A percentile compares a stretch with the other conserved stretches of the same genome.
Conservation (phyloP, 2,329 filamentous ascomycete species). For the Zymoseptoria pseudotritici region DNA sequence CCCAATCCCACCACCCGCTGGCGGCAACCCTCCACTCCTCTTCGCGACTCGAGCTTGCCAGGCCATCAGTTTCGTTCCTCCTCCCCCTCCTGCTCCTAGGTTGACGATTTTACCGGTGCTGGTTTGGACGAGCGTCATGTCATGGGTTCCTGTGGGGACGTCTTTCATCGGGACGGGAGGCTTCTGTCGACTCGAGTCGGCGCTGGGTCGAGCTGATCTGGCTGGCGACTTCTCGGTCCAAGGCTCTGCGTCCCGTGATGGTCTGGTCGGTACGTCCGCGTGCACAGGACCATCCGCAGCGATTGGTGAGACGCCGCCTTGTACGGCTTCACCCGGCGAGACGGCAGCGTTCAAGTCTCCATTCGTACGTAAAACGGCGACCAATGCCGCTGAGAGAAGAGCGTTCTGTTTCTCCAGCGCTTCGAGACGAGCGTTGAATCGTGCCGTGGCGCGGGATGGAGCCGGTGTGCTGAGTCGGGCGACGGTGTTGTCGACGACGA, state of each 20-base stretch:
- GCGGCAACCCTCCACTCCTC: constrained; percentile 20
- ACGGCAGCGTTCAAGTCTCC: constrained; percentile 27
- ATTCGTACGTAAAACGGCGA: constrained; percentile 33
- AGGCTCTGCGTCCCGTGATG: too few relatives aligned
- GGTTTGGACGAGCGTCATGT: neutral
- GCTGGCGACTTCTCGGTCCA: too few relatives aligned
- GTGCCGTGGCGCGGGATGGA: constrained; percentile 9
- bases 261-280: too few relatives aligned
- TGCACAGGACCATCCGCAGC: neutral
- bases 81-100: neutral
- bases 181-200: neutral
- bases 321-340: neutral
- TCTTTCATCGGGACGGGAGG: neutral
- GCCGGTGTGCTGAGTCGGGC: neutral
- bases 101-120: neutral
- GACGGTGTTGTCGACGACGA: constrained; percentile 1
- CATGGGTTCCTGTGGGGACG: neutral
- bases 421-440: constrained; percentile 30
- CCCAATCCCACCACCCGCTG: constrained; percentile 17
- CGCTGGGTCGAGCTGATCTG: neutral
- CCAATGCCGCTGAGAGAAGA: constrained; percentile 33
- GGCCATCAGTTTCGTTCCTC: constrained; percentile 16
- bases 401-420: constrained; percentile 34
- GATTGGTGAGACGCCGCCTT: neutral
- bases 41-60: constrained; percentile 26